Percentiles rank a stretch among this genome's conserved stretches.
Evolutionary conservation across 192 early-diverging fungal genomes (phyloP).

Genomic region (Lunasporangiospora selenospora): DNA sequence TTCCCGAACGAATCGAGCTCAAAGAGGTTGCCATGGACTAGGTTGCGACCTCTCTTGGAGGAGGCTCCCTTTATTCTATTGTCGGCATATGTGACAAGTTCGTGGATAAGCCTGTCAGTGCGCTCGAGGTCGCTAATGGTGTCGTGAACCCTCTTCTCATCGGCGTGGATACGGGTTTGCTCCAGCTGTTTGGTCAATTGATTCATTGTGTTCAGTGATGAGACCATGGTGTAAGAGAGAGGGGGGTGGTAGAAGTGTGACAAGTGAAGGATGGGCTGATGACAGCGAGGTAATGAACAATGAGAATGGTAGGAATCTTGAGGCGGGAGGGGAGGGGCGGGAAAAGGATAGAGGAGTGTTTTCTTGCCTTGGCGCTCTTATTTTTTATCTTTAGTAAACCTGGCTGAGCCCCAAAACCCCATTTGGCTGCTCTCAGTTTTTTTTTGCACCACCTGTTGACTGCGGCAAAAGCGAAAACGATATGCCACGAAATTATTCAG

Average conservation of each 20-base stretch:
- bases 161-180: slow-evolving; percentile 3
- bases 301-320: background rate
- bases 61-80: slow-evolving; percentile 4
- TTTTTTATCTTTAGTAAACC: background rate
- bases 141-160: background rate
- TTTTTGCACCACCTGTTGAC: no score
- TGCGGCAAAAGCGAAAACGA: no score
- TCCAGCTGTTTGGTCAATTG: slow-evolving; percentile 1
- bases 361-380: no score
- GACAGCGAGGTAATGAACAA: background rate
- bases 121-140: background rate
- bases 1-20: slow-evolving; percentile 14
- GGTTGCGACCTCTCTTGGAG: slow-evolving; percentile 17
- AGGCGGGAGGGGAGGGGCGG: background rate
- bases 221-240: background rate
- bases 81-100: slow-evolving; percentile 9
- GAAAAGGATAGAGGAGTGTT: background rate
- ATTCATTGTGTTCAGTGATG: slow-evolving; percentile 4
- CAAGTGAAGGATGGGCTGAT: background rate
- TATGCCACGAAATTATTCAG: no score
- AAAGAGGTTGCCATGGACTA: slow-evolving; percentile 25
- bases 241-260: background rate
- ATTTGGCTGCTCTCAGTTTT: no score
- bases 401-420: no score
- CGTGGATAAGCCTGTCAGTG: slow-evolving; percentile 24